Evolutionary conservation across 768 basidiomycete species (phyloP).

Genomic region (Amanita rimosa): DNA sequence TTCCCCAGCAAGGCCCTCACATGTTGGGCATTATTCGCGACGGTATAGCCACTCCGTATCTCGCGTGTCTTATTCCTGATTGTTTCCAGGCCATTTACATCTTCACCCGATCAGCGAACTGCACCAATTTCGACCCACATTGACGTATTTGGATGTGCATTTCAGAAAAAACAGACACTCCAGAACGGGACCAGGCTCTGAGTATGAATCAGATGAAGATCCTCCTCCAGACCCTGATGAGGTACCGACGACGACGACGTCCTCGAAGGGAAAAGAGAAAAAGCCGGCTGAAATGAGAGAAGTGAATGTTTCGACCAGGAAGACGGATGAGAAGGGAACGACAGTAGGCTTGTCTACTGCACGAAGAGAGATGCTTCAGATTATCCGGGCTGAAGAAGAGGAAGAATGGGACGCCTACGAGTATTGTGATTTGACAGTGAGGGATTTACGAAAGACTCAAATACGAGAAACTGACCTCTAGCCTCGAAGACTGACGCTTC

Average conservation of each 20-base stretch:
- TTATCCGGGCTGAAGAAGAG: constrained; percentile 68
- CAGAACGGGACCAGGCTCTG: constrained; percentile 34
- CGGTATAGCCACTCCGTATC: constrained; percentile 30
- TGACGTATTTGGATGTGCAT: constrained; percentile 70
- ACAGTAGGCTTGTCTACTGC: constrained; percentile 48
- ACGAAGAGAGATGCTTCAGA: constrained; percentile 65
- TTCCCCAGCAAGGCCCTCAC: constrained; percentile 52
- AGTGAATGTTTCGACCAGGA: constrained; percentile 67
- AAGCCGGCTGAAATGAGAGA: constrained; percentile 58
- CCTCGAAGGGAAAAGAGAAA: constrained; percentile 46
- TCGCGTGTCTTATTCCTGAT: constrained; percentile 5
- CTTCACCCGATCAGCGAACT: constrained; percentile 70
- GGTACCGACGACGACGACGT: constrained; percentile 28
- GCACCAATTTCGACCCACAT: constrained; percentile 73
- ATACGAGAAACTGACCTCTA: background rate
- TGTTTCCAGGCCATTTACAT: constrained; percentile 49
- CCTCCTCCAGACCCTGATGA: constrained; percentile 78
- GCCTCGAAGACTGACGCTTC: constrained; percentile 48
- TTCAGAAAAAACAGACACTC: constrained; percentile 49
- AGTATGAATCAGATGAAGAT: constrained; percentile 69
- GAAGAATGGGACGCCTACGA: constrained; percentile 63
- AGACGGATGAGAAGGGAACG: constrained; percentile 52
- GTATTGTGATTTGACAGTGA: constrained; percentile 55
- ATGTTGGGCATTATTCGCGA: constrained; percentile 71
- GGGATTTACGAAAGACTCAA: constrained; percentile 12